Evolutionary conservation across 2,329 filamentous ascomycete species (phyloP).

Genomic region (Alternaria sp.): DNA sequence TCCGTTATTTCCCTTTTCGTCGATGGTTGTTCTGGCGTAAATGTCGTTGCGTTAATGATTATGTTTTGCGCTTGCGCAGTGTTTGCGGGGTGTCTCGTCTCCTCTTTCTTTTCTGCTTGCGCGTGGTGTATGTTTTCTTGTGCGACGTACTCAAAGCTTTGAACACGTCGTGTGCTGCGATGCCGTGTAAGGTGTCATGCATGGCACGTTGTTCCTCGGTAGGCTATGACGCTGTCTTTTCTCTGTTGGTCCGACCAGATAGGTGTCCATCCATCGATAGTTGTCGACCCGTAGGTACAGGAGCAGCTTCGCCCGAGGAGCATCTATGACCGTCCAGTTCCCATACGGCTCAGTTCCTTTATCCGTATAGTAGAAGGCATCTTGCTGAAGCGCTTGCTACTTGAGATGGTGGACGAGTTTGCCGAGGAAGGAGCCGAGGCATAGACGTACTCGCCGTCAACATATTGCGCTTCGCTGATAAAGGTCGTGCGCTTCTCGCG

Average conservation of each 20-base stretch:
- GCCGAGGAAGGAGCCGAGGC: constrained; percentile 45
- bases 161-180: neutral
- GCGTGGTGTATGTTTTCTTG: neutral
- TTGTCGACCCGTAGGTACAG: neutral
- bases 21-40: constrained; percentile 10
- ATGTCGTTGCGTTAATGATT: constrained; percentile 9
- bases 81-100: neutral
- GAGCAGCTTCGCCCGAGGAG: neutral
- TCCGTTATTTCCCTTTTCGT: neutral
- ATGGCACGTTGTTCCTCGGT: neutral
- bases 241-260: neutral
- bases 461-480: constrained; percentile 86
- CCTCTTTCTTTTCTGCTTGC: neutral
- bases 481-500: constrained; percentile 90
- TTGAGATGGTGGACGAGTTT: constrained; percentile 34
- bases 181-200: neutral
- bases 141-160: neutral
- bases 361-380: constrained; percentile 42
- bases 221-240: neutral
- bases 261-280: neutral
- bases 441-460: constrained; percentile 95
- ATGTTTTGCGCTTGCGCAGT: neutral
- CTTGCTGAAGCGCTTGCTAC: constrained; percentile 43
- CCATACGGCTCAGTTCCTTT: constrained; percentile 38
- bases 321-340: constrained; percentile 32